Evolutionary conservation across 192 early-diverging fungal species (phyloP), one percentile per base, ranked within the genome.

Genomic region (Ramicandelaber brevisporus): DNA sequence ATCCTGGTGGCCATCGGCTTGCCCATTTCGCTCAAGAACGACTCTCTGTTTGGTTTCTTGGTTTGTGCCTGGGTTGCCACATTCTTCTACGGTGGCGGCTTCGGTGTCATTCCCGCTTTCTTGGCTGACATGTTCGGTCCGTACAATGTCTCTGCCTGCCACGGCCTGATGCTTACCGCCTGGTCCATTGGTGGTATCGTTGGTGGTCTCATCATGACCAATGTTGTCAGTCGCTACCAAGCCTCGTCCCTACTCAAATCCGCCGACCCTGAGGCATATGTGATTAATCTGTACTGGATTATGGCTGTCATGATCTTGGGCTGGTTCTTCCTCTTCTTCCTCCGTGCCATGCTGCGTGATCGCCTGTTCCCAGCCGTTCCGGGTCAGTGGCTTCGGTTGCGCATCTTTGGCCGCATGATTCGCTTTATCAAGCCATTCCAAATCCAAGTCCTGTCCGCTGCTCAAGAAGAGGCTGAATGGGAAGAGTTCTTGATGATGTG

Each of bases 61-160:
- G 33, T 63, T 12, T 44, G 59, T 5, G 57, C 67, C 34, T 73
- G 68, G 60, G 20, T 64, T 24, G 59, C 72, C 18, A 70, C 70
- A 0, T 36, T 65, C 4, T 72, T 63, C 49, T 80, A 76, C 32
- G 76, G 76, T 13, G 70, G 64, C 12, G 76, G 76, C 5, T 74
- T 80, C 20, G 70, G 72, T 14, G 60, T 70, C 36, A 72, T 80
- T 34, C 70, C 72, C 1, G 70, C 72, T 4, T 72, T 69, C 40
- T 38, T 80, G 19, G 61, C 70, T 6, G 76, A 80, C 37, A 70
- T 72, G 63, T 80, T 80, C 44, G 70, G 70, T n/a, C 58, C 65
- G n/a, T 53, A 66, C 14, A 80, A 80, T 48, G 66, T 72, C 43
- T 61, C 68, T 1, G 59, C 66, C 0, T 64, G 68, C 19, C 72